A percentile compares a stretch with the other conserved stretches of the same genome.
These are phyloP conservation scores for Nakazawaea ishiwadae DNA, from an alignment of 805 yeast genomes.

Conservation along the genomic window DNA sequence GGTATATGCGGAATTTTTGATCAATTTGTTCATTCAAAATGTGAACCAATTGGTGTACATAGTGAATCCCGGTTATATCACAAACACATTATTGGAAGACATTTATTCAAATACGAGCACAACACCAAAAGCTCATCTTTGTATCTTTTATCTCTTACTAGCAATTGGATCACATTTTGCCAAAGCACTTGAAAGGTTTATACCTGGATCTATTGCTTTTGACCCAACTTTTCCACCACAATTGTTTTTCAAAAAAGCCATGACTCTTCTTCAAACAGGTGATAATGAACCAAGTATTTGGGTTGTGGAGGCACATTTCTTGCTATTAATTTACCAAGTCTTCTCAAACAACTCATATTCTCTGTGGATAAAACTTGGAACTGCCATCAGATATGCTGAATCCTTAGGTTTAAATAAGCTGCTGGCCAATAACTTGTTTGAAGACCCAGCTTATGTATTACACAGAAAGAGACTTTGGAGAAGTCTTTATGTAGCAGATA, in stretches of 20 bases:
- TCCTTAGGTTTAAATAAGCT: slow-evolving; percentile 36
- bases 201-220: slow-evolving; percentile 21
- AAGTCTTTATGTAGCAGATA: slow-evolving; percentile 30
- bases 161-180: slow-evolving; percentile 39
- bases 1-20: slow-evolving; percentile 24
- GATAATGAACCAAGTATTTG: slow-evolving; percentile 37
- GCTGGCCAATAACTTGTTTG: slow-evolving; percentile 31
- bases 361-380: slow-evolving; percentile 40
- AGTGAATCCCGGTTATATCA: slow-evolving; percentile 30
- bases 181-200: slow-evolving; percentile 20
- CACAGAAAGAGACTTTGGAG: slow-evolving; percentile 32
- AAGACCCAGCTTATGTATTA: slow-evolving; percentile 21
- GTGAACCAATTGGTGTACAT: slow-evolving; percentile 36
- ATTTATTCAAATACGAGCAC: slow-evolving; percentile 28
- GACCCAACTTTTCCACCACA: too few species aligned
- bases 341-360: slow-evolving; percentile 33
- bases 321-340: slow-evolving; percentile 34
- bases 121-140: slow-evolving; percentile 23
- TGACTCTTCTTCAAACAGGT: slow-evolving; percentile 24
- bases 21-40: slow-evolving; percentile 30
- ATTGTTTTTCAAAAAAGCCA: too few species aligned
- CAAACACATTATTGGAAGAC: slow-evolving; percentile 22
- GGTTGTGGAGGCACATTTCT: slow-evolving; percentile 27
- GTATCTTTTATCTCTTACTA: slow-evolving; percentile 33
- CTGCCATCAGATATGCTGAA: slow-evolving; percentile 38